Evolutionary conservation across 2,329 filamentous ascomycete species (phyloP).

Genomic region (Colletotrichum viniferum): DNA sequence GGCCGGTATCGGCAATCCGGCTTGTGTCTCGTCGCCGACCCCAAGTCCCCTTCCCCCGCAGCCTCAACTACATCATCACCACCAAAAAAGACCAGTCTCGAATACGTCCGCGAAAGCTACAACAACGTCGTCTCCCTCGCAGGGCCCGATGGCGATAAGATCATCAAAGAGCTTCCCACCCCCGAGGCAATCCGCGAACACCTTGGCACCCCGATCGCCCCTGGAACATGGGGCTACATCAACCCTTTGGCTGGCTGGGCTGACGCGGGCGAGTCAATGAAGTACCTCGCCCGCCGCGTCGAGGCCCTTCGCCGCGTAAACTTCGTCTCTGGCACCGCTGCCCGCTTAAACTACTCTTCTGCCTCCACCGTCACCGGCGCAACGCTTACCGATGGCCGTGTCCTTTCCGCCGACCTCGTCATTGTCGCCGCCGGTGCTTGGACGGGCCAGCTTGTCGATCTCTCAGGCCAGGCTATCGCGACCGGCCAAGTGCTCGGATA

Average conservation of each 20-base stretch:
- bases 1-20: slow-evolving; percentile 75
- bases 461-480: slow-evolving; percentile 76
- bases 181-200: slow-evolving; percentile 46
- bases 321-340: slow-evolving; percentile 58
- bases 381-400: slow-evolving; percentile 52
- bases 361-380: slow-evolving; percentile 48
- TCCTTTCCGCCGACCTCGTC: slow-evolving; percentile 70
- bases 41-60: slow-evolving; percentile 6
- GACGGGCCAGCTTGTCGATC: slow-evolving; percentile 78
- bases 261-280: slow-evolving; percentile 74
- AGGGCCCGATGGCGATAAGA: slow-evolving; percentile 41
- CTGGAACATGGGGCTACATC: slow-evolving; percentile 72
- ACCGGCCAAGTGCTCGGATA: slow-evolving; percentile 86
- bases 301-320: slow-evolving; percentile 58
- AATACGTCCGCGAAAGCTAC: slow-evolving; percentile 64
- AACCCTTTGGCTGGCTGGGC: slow-evolving; percentile 82
- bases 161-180: slow-evolving; percentile 48
- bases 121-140: slow-evolving; percentile 63
- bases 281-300: slow-evolving; percentile 62
- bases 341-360: slow-evolving; percentile 35
- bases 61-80: background rate
- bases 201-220: slow-evolving; percentile 53
- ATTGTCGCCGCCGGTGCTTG: slow-evolving; percentile 88
- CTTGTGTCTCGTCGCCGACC: slow-evolving; percentile 63
- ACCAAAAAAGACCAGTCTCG: slow-evolving; percentile 49